Base-by-base conservation (phyloP, 2,329 filamentous ascomycete genomes). In the Bipolaris cookei region DNA sequence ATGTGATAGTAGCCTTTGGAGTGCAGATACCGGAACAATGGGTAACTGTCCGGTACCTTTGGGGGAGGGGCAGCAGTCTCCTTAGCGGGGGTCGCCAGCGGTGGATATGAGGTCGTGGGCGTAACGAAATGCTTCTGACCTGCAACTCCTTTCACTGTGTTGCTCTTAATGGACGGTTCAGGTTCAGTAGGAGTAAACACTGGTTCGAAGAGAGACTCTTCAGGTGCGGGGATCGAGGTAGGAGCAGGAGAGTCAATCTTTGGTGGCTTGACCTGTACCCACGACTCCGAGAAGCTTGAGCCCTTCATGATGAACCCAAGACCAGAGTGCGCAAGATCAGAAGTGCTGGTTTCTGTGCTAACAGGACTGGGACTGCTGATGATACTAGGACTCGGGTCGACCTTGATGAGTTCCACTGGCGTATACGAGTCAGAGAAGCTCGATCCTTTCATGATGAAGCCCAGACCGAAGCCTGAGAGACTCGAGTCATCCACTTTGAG, bases 1-100 rank as follows among this genome's bases (percentile, higher is more conserved):
- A 92, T 93, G 71, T 95, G 87, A 79, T 90, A 98, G 78, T 94
- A 97, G 47, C 90, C 90, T 16, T 84, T 82, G 6, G 84, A 82
- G 71, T 97, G 91, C 23, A 99, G 81, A 72, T 95, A 88, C 34
- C 86, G 86, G 77, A 92, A 97, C 20, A 98, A 81, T 2, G 91
- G 87, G 66, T 91, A 93, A 16, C 78, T 76, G 3, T 65, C 62
- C n/a, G 72, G 69, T 2, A 75, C 73, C 14, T 66, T 56, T 14
- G 80, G 79, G 18, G 77, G 69, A 38, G 70, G 60, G 13, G 65
- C 62, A 2, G 62, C 54, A 2, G 55, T 25, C n/a, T 65, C 53
- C 20, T 54, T 54, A 1, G 64, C 13, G 1, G 63, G 64, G 1
- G 57, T 63, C 1, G 64, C 57, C 2, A 79, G 69, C 10, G 76